These are phyloP conservation scores for Xylariaceae sp. DNA, from an alignment of 2,329 filamentous ascomycete genomes.

Conservation along the genomic window DNA sequence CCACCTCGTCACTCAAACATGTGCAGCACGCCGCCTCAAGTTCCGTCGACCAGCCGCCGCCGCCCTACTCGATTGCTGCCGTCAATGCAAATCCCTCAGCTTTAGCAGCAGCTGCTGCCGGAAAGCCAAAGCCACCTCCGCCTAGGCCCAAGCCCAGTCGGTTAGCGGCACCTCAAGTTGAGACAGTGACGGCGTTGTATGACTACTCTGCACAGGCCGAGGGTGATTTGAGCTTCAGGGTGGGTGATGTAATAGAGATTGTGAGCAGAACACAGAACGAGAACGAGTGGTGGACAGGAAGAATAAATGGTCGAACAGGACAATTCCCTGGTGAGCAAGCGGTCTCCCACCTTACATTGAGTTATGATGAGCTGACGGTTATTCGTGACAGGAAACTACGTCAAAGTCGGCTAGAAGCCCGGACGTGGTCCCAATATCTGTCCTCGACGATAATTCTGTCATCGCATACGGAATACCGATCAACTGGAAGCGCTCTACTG, in stretches of 20 bases:
- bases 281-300: conserved; percentile 97
- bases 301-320: conserved; percentile 70
- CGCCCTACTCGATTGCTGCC: conserved; percentile 59
- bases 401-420: conserved; percentile 36
- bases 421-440: conserved; percentile 8
- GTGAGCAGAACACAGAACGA: conserved; percentile 75
- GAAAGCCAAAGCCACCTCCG: conserved; percentile 67
- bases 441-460: conserved; percentile 5
- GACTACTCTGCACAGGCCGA: conserved; percentile 95
- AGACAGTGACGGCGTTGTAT: conserved; percentile 86
- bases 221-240: conserved; percentile 83
- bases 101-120: conserved; percentile 46
- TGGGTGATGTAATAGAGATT: conserved; percentile 89
- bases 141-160: conserved; percentile 68
- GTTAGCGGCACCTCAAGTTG: conserved; percentile 60
- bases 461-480: not conserved
- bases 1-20: conserved; percentile 28
- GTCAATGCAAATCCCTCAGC: conserved; percentile 29
- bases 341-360: too few relatives aligned
- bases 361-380: conserved; percentile 23
- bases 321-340: conserved; percentile 81
- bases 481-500: not conserved
- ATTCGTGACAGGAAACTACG: conserved; percentile 43
- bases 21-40: conserved; percentile 37
- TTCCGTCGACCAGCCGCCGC: conserved; percentile 57